A percentile compares a stretch with the other conserved stretches of the same genome.
Evolutionary conservation across 305 asterid species (phyloP).

Genomic region (Fraxinus latifolia): DNA sequence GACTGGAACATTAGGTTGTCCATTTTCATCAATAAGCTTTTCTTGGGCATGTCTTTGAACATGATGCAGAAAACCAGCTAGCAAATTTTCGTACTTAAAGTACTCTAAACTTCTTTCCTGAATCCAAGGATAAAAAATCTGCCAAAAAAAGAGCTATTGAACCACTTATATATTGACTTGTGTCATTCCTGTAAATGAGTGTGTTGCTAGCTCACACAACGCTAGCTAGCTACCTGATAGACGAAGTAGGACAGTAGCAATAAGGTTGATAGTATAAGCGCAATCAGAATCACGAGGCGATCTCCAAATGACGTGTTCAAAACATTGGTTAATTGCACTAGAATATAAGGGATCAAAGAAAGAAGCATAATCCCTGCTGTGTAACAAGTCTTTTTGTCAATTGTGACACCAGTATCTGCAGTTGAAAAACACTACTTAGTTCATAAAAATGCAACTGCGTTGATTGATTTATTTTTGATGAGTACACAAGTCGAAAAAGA

Average conservation of each 20-base stretch:
- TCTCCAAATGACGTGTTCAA: slow-evolving; percentile 16
- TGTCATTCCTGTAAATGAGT: not conserved
- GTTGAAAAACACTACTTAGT: not conserved
- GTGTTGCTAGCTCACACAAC: not conserved
- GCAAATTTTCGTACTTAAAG: slow-evolving; percentile 45
- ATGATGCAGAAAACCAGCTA: slow-evolving; percentile 44
- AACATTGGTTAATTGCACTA: slow-evolving; percentile 28
- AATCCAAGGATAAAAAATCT: slow-evolving; percentile 47
- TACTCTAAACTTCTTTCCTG: slow-evolving; percentile 52
- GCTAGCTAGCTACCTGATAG: slow-evolving; percentile 35
- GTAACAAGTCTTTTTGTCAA: slow-evolving; percentile 36
- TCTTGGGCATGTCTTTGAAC: slow-evolving; percentile 47
- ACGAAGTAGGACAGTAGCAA: slow-evolving; percentile 39
- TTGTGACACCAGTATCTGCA: slow-evolving; percentile 36
- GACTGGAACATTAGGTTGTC: slow-evolving; percentile 44
- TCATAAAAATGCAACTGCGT: not conserved
- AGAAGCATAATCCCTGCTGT: slow-evolving; percentile 54
- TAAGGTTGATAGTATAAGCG: slow-evolving; percentile 35
- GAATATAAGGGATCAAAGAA: slow-evolving; percentile 40
- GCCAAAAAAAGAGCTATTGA: not conserved
- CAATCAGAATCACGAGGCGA: slow-evolving; percentile 30
- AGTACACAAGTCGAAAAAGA: not conserved
- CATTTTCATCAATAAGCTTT: slow-evolving; percentile 43
- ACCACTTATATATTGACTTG: not conserved
- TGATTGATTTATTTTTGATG: not conserved